These are phyloP conservation scores for Yamadazyma laniorum DNA, from an alignment of 805 yeast species.

Conservation along the genomic window DNA sequence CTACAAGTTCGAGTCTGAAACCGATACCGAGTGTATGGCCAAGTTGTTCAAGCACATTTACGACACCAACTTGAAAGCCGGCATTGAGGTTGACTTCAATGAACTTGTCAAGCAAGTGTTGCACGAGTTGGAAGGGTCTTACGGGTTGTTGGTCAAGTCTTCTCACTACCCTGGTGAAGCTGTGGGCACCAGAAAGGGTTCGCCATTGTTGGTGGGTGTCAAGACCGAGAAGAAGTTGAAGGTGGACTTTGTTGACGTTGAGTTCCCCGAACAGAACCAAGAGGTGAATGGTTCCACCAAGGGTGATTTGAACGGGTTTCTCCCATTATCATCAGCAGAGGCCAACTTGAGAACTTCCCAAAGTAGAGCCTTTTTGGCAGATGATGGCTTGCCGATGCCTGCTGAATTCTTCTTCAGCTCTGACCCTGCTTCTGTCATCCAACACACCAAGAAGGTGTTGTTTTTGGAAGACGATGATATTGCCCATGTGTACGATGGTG, in stretches of 20 bases:
- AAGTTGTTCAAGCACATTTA: conserved; percentile 88
- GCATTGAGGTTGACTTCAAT: conserved; percentile 80
- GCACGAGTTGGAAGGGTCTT: conserved; percentile 94
- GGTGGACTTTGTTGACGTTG: conserved; percentile 98
- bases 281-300: conserved; percentile 7
- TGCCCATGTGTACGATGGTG: conserved; percentile 98
- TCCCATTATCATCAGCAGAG: conserved; percentile 55
- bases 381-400: conserved; percentile 89
- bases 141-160: conserved; percentile 91
- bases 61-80: conserved; percentile 70
- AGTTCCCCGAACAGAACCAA: conserved; percentile 70
- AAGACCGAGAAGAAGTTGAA: conserved; percentile 92
- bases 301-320: conserved; percentile 27
- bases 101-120: conserved; percentile 90
- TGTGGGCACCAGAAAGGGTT: conserved; percentile 96
- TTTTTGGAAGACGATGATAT: conserved; percentile 97
- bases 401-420: conserved; percentile 95
- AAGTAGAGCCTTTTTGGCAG: conserved; percentile 94
- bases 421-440: conserved; percentile 94
- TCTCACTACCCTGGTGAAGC: conserved; percentile 92
- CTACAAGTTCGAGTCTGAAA: conserved; percentile 79
- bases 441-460: conserved; percentile 95
- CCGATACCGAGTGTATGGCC: conserved; percentile 98
- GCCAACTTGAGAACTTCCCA: conserved; percentile 77
- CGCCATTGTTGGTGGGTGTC: conserved; percentile 95